phyloP scores from a whole-genome alignment of 768 basidiomycete genomes.

The Tulasnella sp. region DNA sequence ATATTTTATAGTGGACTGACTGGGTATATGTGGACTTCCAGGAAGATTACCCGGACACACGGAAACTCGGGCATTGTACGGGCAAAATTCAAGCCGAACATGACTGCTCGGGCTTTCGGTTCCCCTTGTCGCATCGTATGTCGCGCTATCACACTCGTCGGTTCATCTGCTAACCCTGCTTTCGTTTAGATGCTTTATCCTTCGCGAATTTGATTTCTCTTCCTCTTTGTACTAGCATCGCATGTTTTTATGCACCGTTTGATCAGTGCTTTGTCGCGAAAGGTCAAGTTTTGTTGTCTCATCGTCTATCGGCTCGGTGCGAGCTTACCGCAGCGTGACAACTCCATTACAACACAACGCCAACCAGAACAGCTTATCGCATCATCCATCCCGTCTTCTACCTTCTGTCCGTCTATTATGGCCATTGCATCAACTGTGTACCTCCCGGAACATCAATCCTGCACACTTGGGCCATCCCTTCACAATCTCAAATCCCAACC shows the following conservation, averaged over 20 bases:
- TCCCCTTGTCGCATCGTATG: conserved; percentile 82
- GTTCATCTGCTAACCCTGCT: neutral
- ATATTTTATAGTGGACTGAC: neutral
- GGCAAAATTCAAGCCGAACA: conserved; percentile 91
- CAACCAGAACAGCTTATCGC: no score
- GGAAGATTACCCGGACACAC: conserved; percentile 87
- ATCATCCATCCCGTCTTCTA: no score
- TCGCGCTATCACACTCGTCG: conserved; percentile 16
- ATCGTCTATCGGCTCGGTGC: neutral
- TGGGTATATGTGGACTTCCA: conserved; percentile 21
- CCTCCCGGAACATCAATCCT: no score
- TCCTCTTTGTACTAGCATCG: neutral
- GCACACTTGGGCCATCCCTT: neutral
- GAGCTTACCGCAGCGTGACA: no score
- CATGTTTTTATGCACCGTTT: neutral
- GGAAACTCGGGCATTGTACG: conserved; percentile 93
- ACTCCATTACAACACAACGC: no score
- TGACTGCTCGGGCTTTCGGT: conserved; percentile 91
- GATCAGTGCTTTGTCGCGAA: neutral
- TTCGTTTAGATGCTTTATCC: conserved; percentile 4
- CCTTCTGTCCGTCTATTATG: no score
- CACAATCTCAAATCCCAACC: neutral
- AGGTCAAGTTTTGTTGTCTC: neutral
- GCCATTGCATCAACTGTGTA: no score
- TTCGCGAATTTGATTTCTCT: neutral